Evolutionary conservation across 2,329 filamentous ascomycete genomes (phyloP), one percentile per base, ranked within the genome.

Genomic region (Fusarium albosuccineum): DNA sequence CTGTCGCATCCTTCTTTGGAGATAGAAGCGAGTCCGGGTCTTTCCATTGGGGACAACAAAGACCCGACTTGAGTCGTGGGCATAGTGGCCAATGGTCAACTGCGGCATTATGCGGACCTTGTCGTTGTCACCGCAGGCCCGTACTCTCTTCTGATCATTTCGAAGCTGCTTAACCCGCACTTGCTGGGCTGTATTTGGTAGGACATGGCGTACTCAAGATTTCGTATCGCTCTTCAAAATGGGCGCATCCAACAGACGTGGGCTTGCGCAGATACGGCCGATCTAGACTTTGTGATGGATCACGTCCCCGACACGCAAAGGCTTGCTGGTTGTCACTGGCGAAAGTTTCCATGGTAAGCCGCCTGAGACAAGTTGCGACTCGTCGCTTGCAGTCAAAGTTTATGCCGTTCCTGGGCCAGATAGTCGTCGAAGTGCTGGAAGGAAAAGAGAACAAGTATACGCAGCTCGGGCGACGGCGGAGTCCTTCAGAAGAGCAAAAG

Each of bases 331-430:
- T n/a, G 17, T 14, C 11, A 58, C 37, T 65, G 51, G 54, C 22
- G 44, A 57, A 34, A 48, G 37, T n/a, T 36, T 27, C n/a, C 56
- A 60, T 42, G 49, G 42, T 42, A 33, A 66, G 49, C 44, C 49
- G 44, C 30, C 30, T 26, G 26, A 37, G 16, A 37, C 8, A 8
- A 6, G 14, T 13, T 2, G 27, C 29, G 41, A 22, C 14, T 39
- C 30, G 14, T 6, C 33, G 26, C 16, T 27, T 29, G 52, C 17
- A 48, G 13, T 14, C 34, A 30, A 33, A 51, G 11, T 48, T 42
- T 37, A 40, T 61, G 44, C 17, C 27, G 6, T 10, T 40, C 10
- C 34, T 56, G 60, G 30, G n/a, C 11, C 29, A 41, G 49, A 37
- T 29, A 10, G 22, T 11, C 14, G 46, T 44, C 40, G 58, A 46